phyloP scores from a whole-genome alignment of 179 eudicot species.

The Patellifolia procumbens region DNA sequence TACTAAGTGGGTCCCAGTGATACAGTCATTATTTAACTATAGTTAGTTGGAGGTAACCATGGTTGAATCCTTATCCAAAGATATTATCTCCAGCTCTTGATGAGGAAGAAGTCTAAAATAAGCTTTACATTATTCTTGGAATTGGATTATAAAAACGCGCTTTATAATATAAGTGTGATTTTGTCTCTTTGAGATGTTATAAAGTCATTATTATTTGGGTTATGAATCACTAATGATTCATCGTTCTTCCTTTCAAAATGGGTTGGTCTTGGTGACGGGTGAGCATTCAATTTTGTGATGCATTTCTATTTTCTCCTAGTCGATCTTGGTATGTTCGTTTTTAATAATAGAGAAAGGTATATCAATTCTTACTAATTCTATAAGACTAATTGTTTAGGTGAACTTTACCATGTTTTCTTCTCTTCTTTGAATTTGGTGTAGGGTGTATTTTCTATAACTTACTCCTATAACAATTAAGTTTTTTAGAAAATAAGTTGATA shows the following conservation, averaged over 20 bases:
- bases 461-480: no score
- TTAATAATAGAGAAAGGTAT: neutral
- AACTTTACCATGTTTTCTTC: no score
- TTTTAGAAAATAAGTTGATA: no score
- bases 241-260: no score
- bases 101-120: conserved; percentile 1
- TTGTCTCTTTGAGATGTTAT: conserved; percentile 2
- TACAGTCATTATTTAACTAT: neutral
- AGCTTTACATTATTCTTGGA: neutral
- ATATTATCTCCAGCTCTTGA: conserved; percentile 13
- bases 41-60: neutral
- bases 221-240: neutral
- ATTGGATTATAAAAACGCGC: neutral
- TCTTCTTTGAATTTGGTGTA: no score
- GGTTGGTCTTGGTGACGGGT: neutral
- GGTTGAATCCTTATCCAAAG: conserved; percentile 19
- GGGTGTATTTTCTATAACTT: no score
- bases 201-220: neutral
- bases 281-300: no score
- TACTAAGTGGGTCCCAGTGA: conserved; percentile 21
- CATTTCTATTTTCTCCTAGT: no score
- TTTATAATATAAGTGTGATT: conserved; percentile 4
- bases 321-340: no score
- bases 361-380: neutral
- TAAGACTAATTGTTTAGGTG: no score